phyloP scores from a whole-genome alignment of 805 yeast genomes.

The Cyberlindnera nakhonratchasimensis region DNA sequence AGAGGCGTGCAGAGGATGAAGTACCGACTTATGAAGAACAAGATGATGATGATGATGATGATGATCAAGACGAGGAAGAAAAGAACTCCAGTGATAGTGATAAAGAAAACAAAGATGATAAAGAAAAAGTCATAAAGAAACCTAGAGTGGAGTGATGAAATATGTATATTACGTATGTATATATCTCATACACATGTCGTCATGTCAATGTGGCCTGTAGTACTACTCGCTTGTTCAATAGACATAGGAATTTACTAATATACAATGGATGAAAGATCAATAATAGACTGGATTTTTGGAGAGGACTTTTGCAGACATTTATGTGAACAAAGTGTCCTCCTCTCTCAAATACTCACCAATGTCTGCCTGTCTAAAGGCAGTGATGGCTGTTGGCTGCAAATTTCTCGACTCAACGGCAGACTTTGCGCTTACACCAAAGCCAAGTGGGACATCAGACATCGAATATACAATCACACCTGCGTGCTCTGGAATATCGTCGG shows the following conservation, averaged over 20 bases:
- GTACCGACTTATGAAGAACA: conserved; percentile 8
- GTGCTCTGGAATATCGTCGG: conserved; percentile 97
- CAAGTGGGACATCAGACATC: conserved; percentile 90
- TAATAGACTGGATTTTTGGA: no score
- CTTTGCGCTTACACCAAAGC: conserved; percentile 93
- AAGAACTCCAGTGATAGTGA: conserved; percentile 6
- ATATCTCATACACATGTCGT: no score
- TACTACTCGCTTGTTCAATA: no score
- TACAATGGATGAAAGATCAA: neutral
- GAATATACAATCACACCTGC: conserved; percentile 91
- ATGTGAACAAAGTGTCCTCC: conserved; percentile 92
- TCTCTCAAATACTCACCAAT: conserved; percentile 97
- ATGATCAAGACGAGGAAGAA: conserved; percentile 1
- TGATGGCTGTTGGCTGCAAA: conserved; percentile 90
- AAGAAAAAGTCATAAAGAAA: conserved; percentile 8
- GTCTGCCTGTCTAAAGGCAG: conserved; percentile 95
- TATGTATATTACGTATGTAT: neutral
- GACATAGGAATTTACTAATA: neutral
- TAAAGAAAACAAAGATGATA: neutral
- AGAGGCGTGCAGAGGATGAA: conserved; percentile 9
- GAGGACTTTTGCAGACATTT: no score
- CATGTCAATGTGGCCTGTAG: no score
- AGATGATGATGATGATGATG: conserved; percentile 2
- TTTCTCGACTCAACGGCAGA: conserved; percentile 84
- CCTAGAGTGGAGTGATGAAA: conserved; percentile 6